Base-by-base conservation (phyloP, 2,329 filamentous ascomycete species). In the Fusarium nygamai region DNA sequence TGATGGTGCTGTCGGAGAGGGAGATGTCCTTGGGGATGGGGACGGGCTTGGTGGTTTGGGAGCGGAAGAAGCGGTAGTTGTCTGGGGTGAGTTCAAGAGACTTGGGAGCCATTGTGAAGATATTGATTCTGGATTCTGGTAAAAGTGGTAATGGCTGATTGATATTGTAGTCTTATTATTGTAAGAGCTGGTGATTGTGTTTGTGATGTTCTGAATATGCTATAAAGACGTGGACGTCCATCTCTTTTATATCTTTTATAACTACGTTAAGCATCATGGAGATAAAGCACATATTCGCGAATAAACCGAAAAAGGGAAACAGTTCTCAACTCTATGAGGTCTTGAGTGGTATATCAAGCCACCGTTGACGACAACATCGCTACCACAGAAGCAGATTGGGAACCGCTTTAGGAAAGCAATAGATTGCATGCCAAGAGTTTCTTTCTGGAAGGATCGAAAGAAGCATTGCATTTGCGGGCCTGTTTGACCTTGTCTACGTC, bases 1-100 rank as follows among this genome's bases (percentile, higher is more conserved):
- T 85, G 53, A 84, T 84, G 1, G 82, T 83, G 64, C 85, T 79
- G 3, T 81, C 80, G 3, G 79, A 74, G 20, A 86, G 72, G 41
- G 79, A 67, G 14, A 73, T 71, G 8, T 66, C 64, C 2, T 69
- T 67, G 5, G 77, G 75, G 3, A 76, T 72, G n/a, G 71, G 72
- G 7, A 72, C 47, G 4, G 75, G 61, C 27, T 73, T 80, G 46
- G 77, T 67, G 47, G 79, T 76, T 46, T 82, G 80, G 16, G 80
- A 80, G 5, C 63, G 54, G 14, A 79, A 29, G 63, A 82, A 82
- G 27, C 27, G 65, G 22, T 64, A 77, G 19, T 60, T 31, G 6
- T 41, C 56, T 4, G 76, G 64, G 6, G 60, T 14, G 4, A 77
- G 46, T 20, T 78, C 67, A 47, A 78, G 63, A 33, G 76, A 78